phyloP scores from a whole-genome alignment of 495 filamentous ascomycete species.

The Beverwykella pulmonaria region DNA sequence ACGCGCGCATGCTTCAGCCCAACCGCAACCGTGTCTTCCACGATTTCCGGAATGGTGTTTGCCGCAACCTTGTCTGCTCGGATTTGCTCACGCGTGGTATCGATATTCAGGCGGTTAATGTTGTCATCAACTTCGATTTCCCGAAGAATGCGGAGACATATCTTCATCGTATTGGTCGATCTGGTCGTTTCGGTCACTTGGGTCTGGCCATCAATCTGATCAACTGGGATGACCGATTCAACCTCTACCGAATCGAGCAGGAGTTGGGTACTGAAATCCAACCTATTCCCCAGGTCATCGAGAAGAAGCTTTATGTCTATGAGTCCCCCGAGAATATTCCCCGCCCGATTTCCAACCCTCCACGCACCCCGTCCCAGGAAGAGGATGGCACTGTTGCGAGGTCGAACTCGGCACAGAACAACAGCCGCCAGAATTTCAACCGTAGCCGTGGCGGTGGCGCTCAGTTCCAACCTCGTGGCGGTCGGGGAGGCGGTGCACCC shows the following conservation, averaged over 20 bases:
- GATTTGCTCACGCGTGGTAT: conserved; percentile 98
- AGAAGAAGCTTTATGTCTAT: conserved; percentile 98
- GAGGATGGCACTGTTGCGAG: conserved; percentile 15
- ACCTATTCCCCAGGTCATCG: conserved; percentile 88
- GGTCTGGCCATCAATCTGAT: conserved; percentile 98
- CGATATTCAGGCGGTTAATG: conserved; percentile 98
- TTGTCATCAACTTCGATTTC: conserved; percentile 99
- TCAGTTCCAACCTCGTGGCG: conserved; percentile 35
- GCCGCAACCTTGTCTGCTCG: conserved; percentile 96
- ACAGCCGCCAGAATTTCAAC: conserved; percentile 28
- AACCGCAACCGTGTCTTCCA: conserved; percentile 98
- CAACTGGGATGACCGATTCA: conserved; percentile 99
- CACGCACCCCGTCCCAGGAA: conserved; percentile 19
- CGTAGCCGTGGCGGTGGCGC: conserved; percentile 27
- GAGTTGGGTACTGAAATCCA: conserved; percentile 97
- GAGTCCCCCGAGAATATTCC: conserved; percentile 95
- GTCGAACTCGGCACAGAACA: conserved; percentile 15
- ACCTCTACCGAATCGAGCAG: conserved; percentile 97
- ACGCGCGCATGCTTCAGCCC: conserved; percentile 97
- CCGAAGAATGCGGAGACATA: conserved; percentile 99
- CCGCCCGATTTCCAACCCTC: conserved; percentile 63
- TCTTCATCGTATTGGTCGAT: conserved; percentile 96
- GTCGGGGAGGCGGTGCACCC: conserved; percentile 31
- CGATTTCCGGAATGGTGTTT: conserved; percentile 97
- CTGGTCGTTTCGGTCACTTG: conserved; percentile 94